Percentiles rank a stretch among this genome's conserved stretches.
phyloP scores from a whole-genome alignment of 345 rosid species.

The Populus davidiana region DNA sequence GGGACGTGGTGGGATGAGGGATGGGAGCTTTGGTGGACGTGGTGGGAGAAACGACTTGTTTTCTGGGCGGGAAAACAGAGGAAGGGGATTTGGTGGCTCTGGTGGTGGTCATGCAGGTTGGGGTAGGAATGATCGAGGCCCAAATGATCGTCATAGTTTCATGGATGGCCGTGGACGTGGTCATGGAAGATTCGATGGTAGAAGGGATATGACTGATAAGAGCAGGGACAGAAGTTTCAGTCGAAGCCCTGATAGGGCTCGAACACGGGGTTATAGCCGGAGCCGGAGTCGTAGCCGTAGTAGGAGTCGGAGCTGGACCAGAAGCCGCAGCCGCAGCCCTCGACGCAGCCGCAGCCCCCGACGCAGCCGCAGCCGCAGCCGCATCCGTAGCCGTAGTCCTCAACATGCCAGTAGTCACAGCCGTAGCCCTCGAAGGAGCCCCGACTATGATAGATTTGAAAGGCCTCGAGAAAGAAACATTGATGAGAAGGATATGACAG shows the following conservation, averaged over 20 bases:
- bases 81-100: slow-evolving; percentile 67
- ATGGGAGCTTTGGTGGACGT: slow-evolving; percentile 46
- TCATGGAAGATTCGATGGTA: slow-evolving; percentile 68
- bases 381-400: slow-evolving; percentile 10
- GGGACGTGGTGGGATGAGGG: slow-evolving; percentile 46
- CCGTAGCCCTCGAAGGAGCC: neutral
- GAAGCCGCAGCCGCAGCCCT: slow-evolving; percentile 49
- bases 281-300: slow-evolving; percentile 48
- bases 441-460: slow-evolving; percentile 42
- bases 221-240: slow-evolving; percentile 66
- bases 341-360: slow-evolving; percentile 38
- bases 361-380: slow-evolving; percentile 29
- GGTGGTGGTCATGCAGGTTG: slow-evolving; percentile 39
- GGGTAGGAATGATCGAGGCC: slow-evolving; percentile 56
- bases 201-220: slow-evolving; percentile 51
- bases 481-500: slow-evolving; percentile 24
- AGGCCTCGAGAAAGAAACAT: slow-evolving; percentile 29
- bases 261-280: slow-evolving; percentile 48
- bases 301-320: slow-evolving; percentile 46
- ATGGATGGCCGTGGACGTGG: slow-evolving; percentile 71
- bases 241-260: slow-evolving; percentile 67
- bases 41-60: slow-evolving; percentile 52
- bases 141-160: slow-evolving; percentile 52
- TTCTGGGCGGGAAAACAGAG: slow-evolving; percentile 60
- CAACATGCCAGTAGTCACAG: slow-evolving; percentile 4